Evolutionary conservation across 345 rosid genomes (phyloP), one percentile per base, ranked within the genome.

Genomic region (Moricandia moricandioides): DNA sequence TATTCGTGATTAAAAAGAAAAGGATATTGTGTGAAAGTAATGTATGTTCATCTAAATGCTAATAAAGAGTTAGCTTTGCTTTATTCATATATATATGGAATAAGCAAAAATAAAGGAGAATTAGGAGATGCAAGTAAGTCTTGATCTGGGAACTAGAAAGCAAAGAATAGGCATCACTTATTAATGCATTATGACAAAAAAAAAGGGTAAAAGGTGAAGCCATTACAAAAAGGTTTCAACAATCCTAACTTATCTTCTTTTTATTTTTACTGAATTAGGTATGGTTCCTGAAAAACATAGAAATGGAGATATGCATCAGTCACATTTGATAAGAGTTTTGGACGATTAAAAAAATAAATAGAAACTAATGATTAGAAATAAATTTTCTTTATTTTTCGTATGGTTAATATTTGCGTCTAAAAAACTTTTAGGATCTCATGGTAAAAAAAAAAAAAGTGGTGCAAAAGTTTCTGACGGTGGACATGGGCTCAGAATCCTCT

Each of bases 211-310:
- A 69, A 76, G 70, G 70, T 43, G 65, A 34, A 43, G 3, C 65
- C 60, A 62, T 69, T 54, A 69, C 66, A 66, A 21, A 69, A 69
- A 75, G 79, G 51, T 76, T 69, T 62, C 54, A 69, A 18, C 64
- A 54, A 76, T 52, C 59, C 65, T 69, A 68, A 51, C 43, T 13
- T 67, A 8, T 67, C 26, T 35, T 26, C 14, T 59, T 8, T 34
- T 14, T 57, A 11, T 14, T 60, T 12, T 61, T 39, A 68, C 11
- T 35, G 47, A 67, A 61, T 27, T 61, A 60, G 68, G 56, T 51
- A 67, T 47, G 78, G 45, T 43, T 30, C 58, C 24, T 2, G 16
- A 8, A 58, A n/a, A 21, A 47, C 29, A 59, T 31, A 65, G 77
- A 74, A 21, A 56, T 39, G 47, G 30, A 14, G 34, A 40, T 55